These are phyloP conservation scores for Cucumis sativus DNA, from an alignment of 306 rosid genomes.

Conservation along the genomic window Cucumber_9930_V3 NC_026656.2:17638501-17639000, in stretches of 20 bases:
- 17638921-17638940: conserved; percentile 80
- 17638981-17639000: conserved; percentile 84
- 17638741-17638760: background rate
- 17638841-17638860: conserved; percentile 80
- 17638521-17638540: background rate
- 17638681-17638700: background rate
- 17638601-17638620: background rate
- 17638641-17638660: background rate
- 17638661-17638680: background rate
- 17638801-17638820: conserved; percentile 92
- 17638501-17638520: background rate
- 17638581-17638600: background rate
- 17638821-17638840: conserved; percentile 88
- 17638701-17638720: background rate
- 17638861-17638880: conserved; percentile 8
- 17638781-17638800: conserved; percentile 68
- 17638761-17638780: background rate
- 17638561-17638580: background rate
- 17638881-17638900: background rate
- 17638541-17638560: background rate
- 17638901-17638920: conserved; percentile 3
- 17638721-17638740: background rate
- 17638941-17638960: conserved; percentile 95
- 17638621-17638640: background rate
- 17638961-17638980: conserved; percentile 70